Conservation (phyloP, 352 stramenopile genomes). For the Aphanomyces euteiches region DNA sequence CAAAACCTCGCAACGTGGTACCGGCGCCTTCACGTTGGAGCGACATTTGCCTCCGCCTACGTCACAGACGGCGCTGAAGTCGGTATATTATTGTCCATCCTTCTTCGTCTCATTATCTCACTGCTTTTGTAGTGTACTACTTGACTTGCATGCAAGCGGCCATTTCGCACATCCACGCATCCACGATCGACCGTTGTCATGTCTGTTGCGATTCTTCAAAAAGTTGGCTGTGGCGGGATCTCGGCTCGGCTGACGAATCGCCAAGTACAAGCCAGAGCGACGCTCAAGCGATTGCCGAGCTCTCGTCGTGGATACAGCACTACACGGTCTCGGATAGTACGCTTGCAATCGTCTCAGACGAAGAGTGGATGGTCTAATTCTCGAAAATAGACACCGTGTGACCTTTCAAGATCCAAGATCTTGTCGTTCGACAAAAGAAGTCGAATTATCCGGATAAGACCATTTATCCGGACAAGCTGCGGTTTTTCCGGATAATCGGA, state of each 20-base stretch:
- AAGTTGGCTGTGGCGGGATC: not conserved
- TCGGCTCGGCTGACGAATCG: not conserved
- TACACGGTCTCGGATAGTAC: constrained; percentile 13
- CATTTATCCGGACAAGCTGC: not conserved
- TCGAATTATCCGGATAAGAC: constrained; percentile 4
- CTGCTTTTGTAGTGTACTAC: constrained; percentile 26
- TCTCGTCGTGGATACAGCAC: constrained; percentile 22
- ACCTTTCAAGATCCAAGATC: not conserved
- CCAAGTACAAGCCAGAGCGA: not conserved
- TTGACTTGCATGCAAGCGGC: constrained; percentile 27
- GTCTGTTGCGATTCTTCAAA: not conserved
- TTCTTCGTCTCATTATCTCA: not conserved
- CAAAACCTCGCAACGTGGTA: not conserved
- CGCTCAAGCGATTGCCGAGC: constrained; percentile 10
- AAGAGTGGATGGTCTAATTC: constrained; percentile 24
- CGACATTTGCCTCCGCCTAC: constrained; percentile 19
- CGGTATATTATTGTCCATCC: constrained; percentile 1
- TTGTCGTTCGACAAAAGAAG: not conserved
- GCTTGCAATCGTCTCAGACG: not conserved
- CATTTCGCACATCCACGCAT: constrained; percentile 15
- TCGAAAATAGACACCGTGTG: constrained; percentile 3
- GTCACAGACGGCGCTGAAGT: constrained; percentile 22
- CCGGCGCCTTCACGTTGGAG: constrained; percentile 13
- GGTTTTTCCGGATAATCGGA: not conserved
- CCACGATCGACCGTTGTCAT: not conserved